Conservation (phyloP, 179 eudicot genomes). For the Silene noctiflora region DNA sequence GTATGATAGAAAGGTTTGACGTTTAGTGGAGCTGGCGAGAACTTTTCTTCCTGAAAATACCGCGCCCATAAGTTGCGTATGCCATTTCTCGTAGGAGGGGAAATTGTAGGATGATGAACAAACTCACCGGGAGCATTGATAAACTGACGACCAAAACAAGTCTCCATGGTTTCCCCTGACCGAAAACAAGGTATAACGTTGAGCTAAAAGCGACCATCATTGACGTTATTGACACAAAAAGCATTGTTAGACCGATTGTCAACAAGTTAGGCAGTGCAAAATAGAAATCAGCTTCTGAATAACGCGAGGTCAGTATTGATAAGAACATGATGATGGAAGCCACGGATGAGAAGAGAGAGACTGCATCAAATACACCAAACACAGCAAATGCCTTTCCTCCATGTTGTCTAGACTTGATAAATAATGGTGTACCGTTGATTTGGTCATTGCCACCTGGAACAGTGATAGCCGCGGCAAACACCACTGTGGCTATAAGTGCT, state of each 20-base stretch:
- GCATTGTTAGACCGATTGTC: slow-evolving; percentile 31
- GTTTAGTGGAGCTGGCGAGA: slow-evolving; percentile 18
- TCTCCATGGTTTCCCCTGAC: slow-evolving; percentile 8
- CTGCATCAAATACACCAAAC: slow-evolving; percentile 32
- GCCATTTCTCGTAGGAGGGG: slow-evolving; percentile 25
- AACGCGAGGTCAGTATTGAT: slow-evolving; percentile 42
- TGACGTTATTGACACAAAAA: slow-evolving; percentile 35
- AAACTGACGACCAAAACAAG: slow-evolving; percentile 15
- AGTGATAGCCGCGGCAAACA: slow-evolving; percentile 37
- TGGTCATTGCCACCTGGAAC: slow-evolving; percentile 39
- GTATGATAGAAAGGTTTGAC: neutral
- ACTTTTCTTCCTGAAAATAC: slow-evolving; percentile 29
- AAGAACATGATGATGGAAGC: slow-evolving; percentile 42
- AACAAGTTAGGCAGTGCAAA: slow-evolving; percentile 29
- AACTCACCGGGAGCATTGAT: slow-evolving; percentile 23
- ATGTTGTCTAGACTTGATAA: neutral
- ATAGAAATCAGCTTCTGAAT: slow-evolving; percentile 31
- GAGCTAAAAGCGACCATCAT: slow-evolving; percentile 38
- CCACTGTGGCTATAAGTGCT: slow-evolving; percentile 43
- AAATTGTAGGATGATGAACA: slow-evolving; percentile 24
- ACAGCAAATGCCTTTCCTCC: slow-evolving; percentile 16
- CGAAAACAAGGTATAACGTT: slow-evolving; percentile 36
- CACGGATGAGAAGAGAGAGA: slow-evolving; percentile 35
- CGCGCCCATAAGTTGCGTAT: slow-evolving; percentile 19
- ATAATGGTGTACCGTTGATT: slow-evolving; percentile 22